Evolutionary conservation across 176 grass and related monocot genomes (phyloP).

Genomic region (Hordeum marinum): DNA sequence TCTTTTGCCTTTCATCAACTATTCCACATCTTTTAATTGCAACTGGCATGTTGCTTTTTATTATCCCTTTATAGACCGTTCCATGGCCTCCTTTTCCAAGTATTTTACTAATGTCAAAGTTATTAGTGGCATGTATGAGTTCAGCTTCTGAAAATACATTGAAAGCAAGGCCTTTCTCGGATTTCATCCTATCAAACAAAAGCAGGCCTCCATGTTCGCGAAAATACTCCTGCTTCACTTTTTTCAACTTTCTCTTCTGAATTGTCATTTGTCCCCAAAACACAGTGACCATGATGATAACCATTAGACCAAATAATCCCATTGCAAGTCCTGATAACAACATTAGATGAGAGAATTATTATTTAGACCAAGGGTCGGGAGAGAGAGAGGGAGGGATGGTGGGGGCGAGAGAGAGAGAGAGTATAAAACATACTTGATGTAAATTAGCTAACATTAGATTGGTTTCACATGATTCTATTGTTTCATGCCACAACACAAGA

Average conservation of each 20-base stretch:
- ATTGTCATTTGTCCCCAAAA: not conserved
- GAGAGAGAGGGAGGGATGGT: no score
- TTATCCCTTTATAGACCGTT: constrained; percentile 27
- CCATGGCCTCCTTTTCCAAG: constrained; percentile 40
- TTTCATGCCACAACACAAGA: not conserved
- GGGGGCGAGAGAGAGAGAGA: not conserved
- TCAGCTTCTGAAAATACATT: constrained; percentile 31
- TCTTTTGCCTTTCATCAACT: constrained; percentile 25
- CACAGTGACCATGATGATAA: not conserved
- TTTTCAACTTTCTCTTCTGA: constrained; percentile 7
- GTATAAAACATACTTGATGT: not conserved
- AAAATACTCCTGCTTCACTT: constrained; percentile 32
- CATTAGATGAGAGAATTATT: not conserved
- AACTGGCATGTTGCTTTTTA: not conserved
- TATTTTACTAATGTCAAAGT: constrained; percentile 30
- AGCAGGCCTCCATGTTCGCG: constrained; percentile 7
- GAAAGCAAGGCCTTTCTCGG: constrained; percentile 22
- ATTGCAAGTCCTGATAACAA: not conserved
- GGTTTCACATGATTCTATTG: not conserved
- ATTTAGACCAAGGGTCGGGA: not conserved
- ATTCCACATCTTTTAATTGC: constrained; percentile 14
- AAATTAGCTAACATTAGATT: not conserved
- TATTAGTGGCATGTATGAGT: not conserved
- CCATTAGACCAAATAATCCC: not conserved
- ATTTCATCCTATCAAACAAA: constrained; percentile 31